Conservation (phyloP, 2,329 filamentous ascomycete species). For the Herpotrichia juniperi region DNA sequence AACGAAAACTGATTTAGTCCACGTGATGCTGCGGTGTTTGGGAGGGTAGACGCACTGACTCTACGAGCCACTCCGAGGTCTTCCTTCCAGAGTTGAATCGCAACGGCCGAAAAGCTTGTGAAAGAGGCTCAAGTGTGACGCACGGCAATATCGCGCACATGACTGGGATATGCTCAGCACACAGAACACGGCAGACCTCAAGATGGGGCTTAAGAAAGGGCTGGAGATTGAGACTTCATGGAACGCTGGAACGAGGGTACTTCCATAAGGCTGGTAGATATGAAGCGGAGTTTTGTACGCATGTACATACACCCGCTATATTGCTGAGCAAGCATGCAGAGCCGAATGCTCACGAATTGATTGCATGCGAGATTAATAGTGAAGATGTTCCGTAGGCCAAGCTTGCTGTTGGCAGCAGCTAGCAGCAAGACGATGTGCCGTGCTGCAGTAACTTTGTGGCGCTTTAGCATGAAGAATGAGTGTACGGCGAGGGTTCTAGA, state of each 20-base stretch:
- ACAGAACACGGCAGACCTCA: slow-evolving; percentile 5
- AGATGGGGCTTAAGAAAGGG: neutral
- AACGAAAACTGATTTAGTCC: slow-evolving; percentile 1
- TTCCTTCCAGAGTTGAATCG: slow-evolving; percentile 8
- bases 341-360: slow-evolving; percentile 19
- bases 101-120: slow-evolving; percentile 13
- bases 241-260: neutral
- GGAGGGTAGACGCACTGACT: slow-evolving; percentile 6
- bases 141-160: slow-evolving; percentile 7
- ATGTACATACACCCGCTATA: slow-evolving; percentile 17
- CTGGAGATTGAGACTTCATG: slow-evolving; percentile 5
- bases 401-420: slow-evolving; percentile 7
- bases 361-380: slow-evolving; percentile 24
- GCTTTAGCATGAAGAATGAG: slow-evolving; percentile 5
- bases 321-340: slow-evolving; percentile 21
- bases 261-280: neutral
- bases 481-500: neutral
- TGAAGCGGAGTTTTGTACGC: slow-evolving; percentile 4
- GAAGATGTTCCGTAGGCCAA: slow-evolving; percentile 18
- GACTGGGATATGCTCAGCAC: slow-evolving; percentile 5
- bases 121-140: slow-evolving; percentile 15
- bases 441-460: slow-evolving; percentile 17
- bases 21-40: slow-evolving; percentile 8
- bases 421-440: slow-evolving; percentile 14
- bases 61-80: slow-evolving; percentile 6